A percentile compares a stretch with the other conserved stretches of the same genome.
These are phyloP conservation scores for Clonostachys sp. DNA, from an alignment of 2,329 filamentous ascomycete species.

Conservation along the genomic window DNA sequence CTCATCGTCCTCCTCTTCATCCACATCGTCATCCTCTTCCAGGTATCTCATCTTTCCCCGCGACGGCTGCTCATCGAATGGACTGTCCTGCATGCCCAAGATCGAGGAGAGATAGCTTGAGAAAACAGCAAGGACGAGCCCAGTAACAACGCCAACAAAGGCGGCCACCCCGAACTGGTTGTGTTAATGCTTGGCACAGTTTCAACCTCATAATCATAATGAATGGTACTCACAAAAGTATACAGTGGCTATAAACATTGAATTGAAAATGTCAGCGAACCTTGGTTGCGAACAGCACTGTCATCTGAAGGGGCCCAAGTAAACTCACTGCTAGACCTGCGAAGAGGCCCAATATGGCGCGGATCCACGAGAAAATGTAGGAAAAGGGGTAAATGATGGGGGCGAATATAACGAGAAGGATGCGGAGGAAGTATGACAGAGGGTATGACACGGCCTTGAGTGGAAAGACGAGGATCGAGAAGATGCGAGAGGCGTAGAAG, in stretches of 20 bases:
- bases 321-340: constrained; percentile 26
- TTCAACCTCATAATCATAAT: constrained; percentile 1
- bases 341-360: constrained; percentile 17
- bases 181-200: neutral
- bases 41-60: constrained; percentile 1
- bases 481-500: constrained; percentile 7
- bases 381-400: constrained; percentile 26
- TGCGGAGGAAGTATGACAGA: constrained; percentile 14
- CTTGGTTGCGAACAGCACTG: neutral
- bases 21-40: constrained; percentile 7
- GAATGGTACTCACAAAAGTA: constrained; percentile 28
- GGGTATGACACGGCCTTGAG: constrained; percentile 21
- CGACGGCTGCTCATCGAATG: neutral
- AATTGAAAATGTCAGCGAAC: neutral
- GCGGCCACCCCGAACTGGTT: constrained; percentile 57
- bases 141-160: constrained; percentile 61
- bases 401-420: constrained; percentile 25
- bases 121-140: constrained; percentile 52
- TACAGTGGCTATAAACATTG: constrained; percentile 28
- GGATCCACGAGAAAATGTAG: constrained; percentile 14
- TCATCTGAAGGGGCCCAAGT: neutral
- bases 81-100: constrained; percentile 34
- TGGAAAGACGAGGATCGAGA: constrained; percentile 17
- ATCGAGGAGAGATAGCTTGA: constrained; percentile 49
- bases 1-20: constrained; percentile 9